These are phyloP conservation scores for Vitellaria paradoxa DNA, from an alignment of 179 eudicot genomes.

Conservation along the genomic window DNA sequence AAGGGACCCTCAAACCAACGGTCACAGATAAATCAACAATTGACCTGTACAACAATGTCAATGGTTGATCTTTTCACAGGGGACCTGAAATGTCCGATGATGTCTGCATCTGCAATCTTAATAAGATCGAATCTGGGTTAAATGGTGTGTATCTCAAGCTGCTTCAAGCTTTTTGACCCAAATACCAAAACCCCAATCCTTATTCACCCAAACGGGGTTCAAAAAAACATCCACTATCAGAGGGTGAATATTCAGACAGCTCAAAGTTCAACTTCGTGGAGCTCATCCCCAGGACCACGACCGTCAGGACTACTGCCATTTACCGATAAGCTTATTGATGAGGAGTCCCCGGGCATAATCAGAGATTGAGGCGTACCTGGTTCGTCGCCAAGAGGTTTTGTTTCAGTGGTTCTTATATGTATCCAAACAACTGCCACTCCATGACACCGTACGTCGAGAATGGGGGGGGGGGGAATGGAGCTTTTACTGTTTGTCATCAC, in stretches of 20 bases:
- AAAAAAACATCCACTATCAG: background rate
- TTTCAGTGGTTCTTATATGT: slow-evolving; percentile 26
- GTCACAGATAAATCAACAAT: slow-evolving; percentile 12
- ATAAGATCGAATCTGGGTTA: background rate
- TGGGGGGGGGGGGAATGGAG: slow-evolving; percentile 38
- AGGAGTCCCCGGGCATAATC: background rate
- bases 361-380: slow-evolving; percentile 45
- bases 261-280: slow-evolving; percentile 76
- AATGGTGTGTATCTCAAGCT: background rate
- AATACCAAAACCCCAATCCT: background rate
- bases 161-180: background rate
- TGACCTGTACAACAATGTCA: slow-evolving; percentile 24
- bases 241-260: background rate
- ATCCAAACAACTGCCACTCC: slow-evolving; percentile 59
- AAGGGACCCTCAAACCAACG: no score
- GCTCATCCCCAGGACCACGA: slow-evolving; percentile 54
- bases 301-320: background rate
- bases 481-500: slow-evolving; percentile 18
- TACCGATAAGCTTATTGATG: background rate
- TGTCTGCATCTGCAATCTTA: background rate
- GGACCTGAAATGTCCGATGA: slow-evolving; percentile 7
- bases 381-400: slow-evolving; percentile 38
- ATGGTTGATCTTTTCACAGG: background rate
- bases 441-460: slow-evolving; percentile 77
- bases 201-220: background rate